Evolutionary conservation across 2,329 filamentous ascomycete genomes (phyloP).

Genomic region (Arthrocladium fulminans): DNA sequence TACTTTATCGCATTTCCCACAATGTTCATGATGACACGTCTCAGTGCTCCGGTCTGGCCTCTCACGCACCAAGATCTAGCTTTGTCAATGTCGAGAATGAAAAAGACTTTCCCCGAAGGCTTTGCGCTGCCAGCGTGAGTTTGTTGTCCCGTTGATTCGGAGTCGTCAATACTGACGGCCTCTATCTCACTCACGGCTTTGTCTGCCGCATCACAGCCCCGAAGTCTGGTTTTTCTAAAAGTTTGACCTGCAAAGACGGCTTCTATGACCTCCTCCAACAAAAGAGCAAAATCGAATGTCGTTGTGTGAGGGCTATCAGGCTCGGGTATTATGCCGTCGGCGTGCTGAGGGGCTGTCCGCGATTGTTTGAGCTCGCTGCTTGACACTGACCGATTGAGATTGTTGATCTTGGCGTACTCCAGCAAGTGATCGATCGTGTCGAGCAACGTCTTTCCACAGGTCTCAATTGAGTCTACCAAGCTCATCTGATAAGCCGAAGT

Average conservation of each 20-base stretch:
- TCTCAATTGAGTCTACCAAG: conserved; percentile 30
- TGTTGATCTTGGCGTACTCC: conserved; percentile 39
- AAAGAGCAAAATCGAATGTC: conserved; percentile 33
- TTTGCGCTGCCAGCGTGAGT: conserved; percentile 4
- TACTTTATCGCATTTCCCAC: conserved; percentile 44
- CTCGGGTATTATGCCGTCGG: background rate
- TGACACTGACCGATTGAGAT: conserved; percentile 20
- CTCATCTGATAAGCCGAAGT: conserved; percentile 25
- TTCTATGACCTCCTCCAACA: conserved; percentile 48
- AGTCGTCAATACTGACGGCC: background rate
- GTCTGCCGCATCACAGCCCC: background rate
- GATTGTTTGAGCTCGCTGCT: background rate
- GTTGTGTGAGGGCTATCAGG: background rate
- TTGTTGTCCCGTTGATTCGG: conserved; percentile 7
- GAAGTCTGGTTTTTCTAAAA: conserved; percentile 8
- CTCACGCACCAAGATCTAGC: conserved; percentile 35
- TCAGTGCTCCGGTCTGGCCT: conserved; percentile 40
- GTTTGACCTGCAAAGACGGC: conserved; percentile 43
- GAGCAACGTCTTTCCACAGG: conserved; percentile 34
- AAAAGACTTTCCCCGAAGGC: conserved; percentile 24
- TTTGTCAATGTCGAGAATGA: conserved; percentile 38
- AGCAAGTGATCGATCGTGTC: conserved; percentile 35
- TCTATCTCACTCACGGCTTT: background rate
- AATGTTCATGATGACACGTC: conserved; percentile 41
- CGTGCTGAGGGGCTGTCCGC: background rate